Base-by-base conservation (phyloP, 108 stramenopile species). In the Cyclotella baltica region DNA sequence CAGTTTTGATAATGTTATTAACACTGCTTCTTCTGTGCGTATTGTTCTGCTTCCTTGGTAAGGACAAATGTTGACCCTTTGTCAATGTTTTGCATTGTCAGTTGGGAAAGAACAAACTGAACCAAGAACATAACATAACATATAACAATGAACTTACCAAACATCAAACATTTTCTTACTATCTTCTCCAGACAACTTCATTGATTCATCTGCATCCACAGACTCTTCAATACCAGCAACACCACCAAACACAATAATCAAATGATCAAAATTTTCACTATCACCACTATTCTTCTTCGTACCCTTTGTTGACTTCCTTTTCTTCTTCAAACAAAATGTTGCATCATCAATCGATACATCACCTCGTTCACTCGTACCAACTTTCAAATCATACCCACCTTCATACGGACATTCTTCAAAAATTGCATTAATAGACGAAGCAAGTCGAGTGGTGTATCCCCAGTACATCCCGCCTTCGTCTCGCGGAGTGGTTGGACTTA, bases 181-280 rank as follows among this genome's bases (percentile, higher is more conserved):
- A 61, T 97, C 85, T 29, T 86, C 85, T 30, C 95, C 97, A 5
- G 96, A 83, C 23, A 97, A 51, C n/a, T 73, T 87, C 65, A 97
- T 86, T 4, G 83, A 86, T 68, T 97, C 97, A 72, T 98, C 97
- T 4, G 94, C 96, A 80, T 98, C 97, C 11, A 98, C 92, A 62
- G 90, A 95, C 71, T 97, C 97, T 77, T 99, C 98, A 43, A 99
- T 97, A 20, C 98, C 98, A 53, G 94, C 92, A 36, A 99, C 97
- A 13, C 98, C 98, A 35, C 98, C 98, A 83, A 99, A 97, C 25
- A 98, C 95, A 53, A 99, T 76, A 27, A 99, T 62, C 35, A 88
- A 69, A 75, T 98, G 98, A 70, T 88, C 70, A 81, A 86, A 96
- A 6, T 64, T 75, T 75, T 58, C 63, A 47, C 62, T 46, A 30